Conservation (phyloP, 2,329 filamentous ascomycete genomes). For the Xylaria sp. region DNA sequence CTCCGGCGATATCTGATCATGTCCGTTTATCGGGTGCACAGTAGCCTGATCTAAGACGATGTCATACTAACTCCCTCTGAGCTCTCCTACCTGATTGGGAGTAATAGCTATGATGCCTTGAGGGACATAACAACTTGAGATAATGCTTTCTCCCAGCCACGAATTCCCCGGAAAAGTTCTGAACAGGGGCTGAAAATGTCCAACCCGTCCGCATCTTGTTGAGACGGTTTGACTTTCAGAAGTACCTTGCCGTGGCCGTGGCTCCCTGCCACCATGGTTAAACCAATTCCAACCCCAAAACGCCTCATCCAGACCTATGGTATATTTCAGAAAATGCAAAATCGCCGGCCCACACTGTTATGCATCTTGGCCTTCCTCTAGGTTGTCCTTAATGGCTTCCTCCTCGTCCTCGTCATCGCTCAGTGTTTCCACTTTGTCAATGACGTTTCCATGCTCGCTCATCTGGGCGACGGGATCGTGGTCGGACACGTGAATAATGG, state of each 20-base stretch:
- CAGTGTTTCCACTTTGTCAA: slow-evolving; percentile 90
- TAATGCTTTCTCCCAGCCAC: slow-evolving; percentile 1
- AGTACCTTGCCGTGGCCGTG: slow-evolving; percentile 34
- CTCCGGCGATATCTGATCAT: neutral
- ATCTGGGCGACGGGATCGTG: slow-evolving; percentile 69
- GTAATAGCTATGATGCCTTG: neutral
- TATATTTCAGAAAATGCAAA: slow-evolving; percentile 36
- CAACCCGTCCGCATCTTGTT: slow-evolving; percentile 18
- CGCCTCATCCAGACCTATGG: slow-evolving; percentile 39
- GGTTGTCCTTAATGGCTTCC: slow-evolving; percentile 8
- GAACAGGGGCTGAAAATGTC: neutral
- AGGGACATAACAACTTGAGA: neutral
- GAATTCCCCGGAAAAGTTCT: neutral
- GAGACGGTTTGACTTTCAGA: slow-evolving; percentile 35
- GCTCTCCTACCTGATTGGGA: neutral
- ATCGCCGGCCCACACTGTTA: slow-evolving; percentile 33
- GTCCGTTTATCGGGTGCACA: neutral
- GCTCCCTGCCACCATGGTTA: slow-evolving; percentile 34
- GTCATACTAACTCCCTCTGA: neutral
- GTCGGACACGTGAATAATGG: slow-evolving; percentile 85
- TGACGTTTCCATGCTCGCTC: slow-evolving; percentile 74
- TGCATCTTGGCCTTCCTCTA: slow-evolving; percentile 19
- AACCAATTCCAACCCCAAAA: slow-evolving; percentile 33
- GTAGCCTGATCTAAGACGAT: neutral
- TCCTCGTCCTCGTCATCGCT: slow-evolving; percentile 70